Evolutionary conservation across 192 early-diverging fungal species (phyloP).

Genomic region (Mortierella claussenii): DNA sequence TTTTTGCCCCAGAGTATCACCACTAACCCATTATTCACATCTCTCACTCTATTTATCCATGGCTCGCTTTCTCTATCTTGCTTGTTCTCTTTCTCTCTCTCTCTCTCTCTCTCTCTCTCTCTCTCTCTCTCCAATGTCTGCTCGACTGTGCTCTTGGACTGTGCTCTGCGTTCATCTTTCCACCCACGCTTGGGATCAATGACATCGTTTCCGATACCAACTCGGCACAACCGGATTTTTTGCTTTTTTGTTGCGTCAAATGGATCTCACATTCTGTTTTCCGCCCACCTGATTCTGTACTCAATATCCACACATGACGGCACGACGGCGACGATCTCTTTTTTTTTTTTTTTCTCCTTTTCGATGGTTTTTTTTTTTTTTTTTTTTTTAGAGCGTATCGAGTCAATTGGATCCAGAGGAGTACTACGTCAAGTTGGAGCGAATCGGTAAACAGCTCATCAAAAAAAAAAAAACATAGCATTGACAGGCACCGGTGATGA

Average conservation of each 20-base stretch:
- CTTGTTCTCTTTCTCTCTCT: background rate
- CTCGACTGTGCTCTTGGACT: conserved; percentile 1
- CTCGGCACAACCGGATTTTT: no score
- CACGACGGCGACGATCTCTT: background rate
- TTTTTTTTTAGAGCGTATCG: conserved; percentile 38
- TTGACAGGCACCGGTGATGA: no score
- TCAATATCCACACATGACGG: background rate
- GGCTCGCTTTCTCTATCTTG: background rate
- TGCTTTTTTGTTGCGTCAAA: background rate
- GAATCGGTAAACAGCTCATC: conserved; percentile 73
- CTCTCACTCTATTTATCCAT: background rate
- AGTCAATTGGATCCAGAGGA: conserved; percentile 69
- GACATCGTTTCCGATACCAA: conserved; percentile 35
- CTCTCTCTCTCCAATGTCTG: background rate
- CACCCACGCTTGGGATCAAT: no score
- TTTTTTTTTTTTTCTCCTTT: background rate
- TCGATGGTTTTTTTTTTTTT: background rate
- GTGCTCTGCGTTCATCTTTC: background rate
- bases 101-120: background rate
- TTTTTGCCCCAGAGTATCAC: background rate
- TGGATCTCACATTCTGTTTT: no score
- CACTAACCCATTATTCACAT: background rate
- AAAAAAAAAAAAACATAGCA: no score
- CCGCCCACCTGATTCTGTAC: background rate
- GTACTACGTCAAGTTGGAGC: conserved; percentile 73